Conservation (phyloP, 805 yeast species). For the Metschnikowia henanensis region DNA sequence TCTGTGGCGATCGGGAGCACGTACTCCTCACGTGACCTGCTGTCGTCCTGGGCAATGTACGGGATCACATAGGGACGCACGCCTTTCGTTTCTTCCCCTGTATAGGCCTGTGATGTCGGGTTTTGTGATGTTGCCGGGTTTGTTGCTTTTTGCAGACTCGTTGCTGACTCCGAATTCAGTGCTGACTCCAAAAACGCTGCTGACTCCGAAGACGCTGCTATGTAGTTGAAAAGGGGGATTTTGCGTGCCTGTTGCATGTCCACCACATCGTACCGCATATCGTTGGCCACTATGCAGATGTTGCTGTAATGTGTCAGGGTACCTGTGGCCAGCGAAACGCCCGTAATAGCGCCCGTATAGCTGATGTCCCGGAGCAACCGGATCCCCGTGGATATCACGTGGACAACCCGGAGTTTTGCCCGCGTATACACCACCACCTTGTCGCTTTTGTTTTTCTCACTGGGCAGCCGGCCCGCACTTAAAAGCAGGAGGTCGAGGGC, state of each 20-base stretch:
- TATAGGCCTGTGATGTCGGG: too few relatives aligned
- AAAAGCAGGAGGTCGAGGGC: constrained; percentile 33
- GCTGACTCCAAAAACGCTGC: too few relatives aligned
- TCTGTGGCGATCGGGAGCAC: constrained; percentile 37
- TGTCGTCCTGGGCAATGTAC: constrained; percentile 15
- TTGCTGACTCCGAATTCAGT: too few relatives aligned
- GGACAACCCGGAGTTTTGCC: constrained; percentile 32
- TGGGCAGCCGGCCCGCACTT: constrained; percentile 13
- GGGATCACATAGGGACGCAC: constrained; percentile 15
- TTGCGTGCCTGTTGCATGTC: constrained; percentile 34
- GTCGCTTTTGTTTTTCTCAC: constrained; percentile 17
- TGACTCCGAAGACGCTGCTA: too few relatives aligned
- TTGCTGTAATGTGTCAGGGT: constrained; percentile 30
- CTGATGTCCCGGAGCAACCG: constrained; percentile 35
- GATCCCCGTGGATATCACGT: constrained; percentile 25
- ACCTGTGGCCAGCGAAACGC: constrained; percentile 28
- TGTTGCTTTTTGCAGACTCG: too few relatives aligned
- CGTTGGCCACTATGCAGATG: constrained; percentile 34
- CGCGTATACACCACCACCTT: constrained; percentile 33
- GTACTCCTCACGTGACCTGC: constrained; percentile 25
- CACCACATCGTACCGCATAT: constrained; percentile 34
- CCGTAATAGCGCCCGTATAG: constrained; percentile 28
- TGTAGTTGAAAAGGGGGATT: constrained; percentile 38
- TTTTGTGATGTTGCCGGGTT: too few relatives aligned
- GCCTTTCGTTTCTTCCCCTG: constrained; percentile 6